A percentile compares a stretch with the other conserved stretches of the same genome.
Evolutionary conservation across 371 early-diverging fungal species (phyloP).

Genomic region (Catenaria anguillulae): DNA sequence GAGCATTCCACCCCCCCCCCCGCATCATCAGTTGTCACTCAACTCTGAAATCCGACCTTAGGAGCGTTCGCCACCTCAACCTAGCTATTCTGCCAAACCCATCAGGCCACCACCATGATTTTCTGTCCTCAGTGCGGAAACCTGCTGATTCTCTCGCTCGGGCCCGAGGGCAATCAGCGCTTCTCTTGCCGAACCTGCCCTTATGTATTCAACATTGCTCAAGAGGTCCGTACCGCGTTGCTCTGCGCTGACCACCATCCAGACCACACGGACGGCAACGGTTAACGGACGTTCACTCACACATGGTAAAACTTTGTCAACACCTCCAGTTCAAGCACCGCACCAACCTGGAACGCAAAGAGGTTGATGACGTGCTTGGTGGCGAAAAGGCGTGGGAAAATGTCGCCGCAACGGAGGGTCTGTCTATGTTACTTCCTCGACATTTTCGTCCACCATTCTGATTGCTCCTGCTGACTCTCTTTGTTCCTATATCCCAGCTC

Average conservation of each 20-base stretch:
- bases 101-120: slow-evolving; percentile 46
- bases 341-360: slow-evolving; percentile 56
- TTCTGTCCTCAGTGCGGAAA: slow-evolving; percentile 83
- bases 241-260: too few relatives aligned
- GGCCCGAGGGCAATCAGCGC: slow-evolving; percentile 44
- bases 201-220: slow-evolving; percentile 52
- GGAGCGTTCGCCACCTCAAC: too few relatives aligned
- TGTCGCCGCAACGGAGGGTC: slow-evolving; percentile 76
- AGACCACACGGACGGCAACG: too few relatives aligned
- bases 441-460: not conserved
- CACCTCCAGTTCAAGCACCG: slow-evolving; percentile 39
- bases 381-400: slow-evolving; percentile 83
- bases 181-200: slow-evolving; percentile 83
- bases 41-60: too few relatives aligned
- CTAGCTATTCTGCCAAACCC: too few relatives aligned
- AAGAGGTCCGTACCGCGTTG: slow-evolving; percentile 17
- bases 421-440: not conserved
- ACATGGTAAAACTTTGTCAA: too few relatives aligned
- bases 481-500: too few relatives aligned
- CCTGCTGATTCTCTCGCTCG: slow-evolving; percentile 53
- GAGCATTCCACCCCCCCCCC: too few relatives aligned
- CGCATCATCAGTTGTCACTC: too few relatives aligned
- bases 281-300: too few relatives aligned
- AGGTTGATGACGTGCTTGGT: slow-evolving; percentile 87
- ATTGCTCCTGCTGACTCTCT: slow-evolving; percentile 23